These are phyloP conservation scores for Kondoa subrosea DNA, from an alignment of 768 basidiomycete genomes.

Conservation along the genomic window DNA sequence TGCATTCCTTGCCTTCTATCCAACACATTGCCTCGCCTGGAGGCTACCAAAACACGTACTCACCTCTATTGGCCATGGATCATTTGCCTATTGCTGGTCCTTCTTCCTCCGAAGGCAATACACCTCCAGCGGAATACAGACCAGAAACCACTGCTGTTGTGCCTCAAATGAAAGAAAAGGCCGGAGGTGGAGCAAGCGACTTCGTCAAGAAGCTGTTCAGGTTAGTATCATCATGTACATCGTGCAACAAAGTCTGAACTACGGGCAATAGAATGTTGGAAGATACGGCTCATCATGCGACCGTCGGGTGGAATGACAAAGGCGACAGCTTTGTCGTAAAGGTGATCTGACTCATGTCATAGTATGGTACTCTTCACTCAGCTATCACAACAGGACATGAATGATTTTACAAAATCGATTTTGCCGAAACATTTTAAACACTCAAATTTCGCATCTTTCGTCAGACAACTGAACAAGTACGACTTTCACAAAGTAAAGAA, in stretches of 20 bases:
- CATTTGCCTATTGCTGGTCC: neutral
- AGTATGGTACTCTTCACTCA: neutral
- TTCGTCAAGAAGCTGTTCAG: conserved; percentile 91
- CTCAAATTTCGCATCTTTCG: conserved; percentile 82
- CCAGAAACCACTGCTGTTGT: neutral
- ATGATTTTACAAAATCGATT: conserved; percentile 77
- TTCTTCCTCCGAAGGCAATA: neutral
- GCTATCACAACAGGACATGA: conserved; percentile 51
- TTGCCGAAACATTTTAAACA: conserved; percentile 88
- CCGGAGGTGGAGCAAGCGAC: conserved; percentile 43
- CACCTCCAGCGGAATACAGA: neutral
- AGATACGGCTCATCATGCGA: conserved; percentile 50
- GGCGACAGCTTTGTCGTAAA: conserved; percentile 88
- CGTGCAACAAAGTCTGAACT: neutral
- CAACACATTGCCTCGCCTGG: neutral
- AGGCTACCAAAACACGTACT: neutral
- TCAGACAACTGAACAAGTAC: conserved; percentile 77
- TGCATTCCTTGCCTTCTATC: neutral
- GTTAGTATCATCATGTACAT: conserved; percentile 37
- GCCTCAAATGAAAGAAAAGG: conserved; percentile 2
- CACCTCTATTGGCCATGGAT: neutral
- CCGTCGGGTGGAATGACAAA: conserved; percentile 65
- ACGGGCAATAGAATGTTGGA: conserved; percentile 57
- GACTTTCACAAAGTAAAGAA: conserved; percentile 94
- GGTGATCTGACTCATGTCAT: conserved; percentile 26